A percentile compares a stretch with the other conserved stretches of the same genome.
These are phyloP conservation scores for Babesia sp. DNA, from an alignment of 169 alveolate species.

Conservation along the genomic window DNA sequence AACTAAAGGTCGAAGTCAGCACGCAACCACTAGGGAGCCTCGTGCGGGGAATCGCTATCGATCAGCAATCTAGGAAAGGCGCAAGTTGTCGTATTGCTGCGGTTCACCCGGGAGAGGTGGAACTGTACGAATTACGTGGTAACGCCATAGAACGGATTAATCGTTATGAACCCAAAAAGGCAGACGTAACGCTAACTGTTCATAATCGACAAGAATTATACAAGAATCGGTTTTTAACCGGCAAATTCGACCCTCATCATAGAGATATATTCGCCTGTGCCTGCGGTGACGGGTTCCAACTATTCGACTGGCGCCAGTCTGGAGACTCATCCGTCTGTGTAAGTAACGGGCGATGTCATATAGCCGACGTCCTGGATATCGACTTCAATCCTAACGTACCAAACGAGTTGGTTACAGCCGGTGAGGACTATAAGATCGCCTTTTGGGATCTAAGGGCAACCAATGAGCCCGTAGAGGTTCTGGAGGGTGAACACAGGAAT, in stretches of 20 bases:
- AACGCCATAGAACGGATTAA: neutral
- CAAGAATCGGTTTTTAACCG: slow-evolving; percentile 15
- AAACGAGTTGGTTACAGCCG: slow-evolving; percentile 82
- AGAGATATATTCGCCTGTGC: slow-evolving; percentile 39
- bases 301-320: slow-evolving; percentile 45
- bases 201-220: neutral
- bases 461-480: slow-evolving; percentile 58
- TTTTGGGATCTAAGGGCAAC: slow-evolving; percentile 88
- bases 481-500: slow-evolving; percentile 81
- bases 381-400: slow-evolving; percentile 90
- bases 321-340: neutral
- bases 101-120: slow-evolving; percentile 18
- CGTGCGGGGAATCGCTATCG: slow-evolving; percentile 16
- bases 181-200: neutral
- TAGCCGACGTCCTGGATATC: slow-evolving; percentile 66
- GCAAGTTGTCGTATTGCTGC: slow-evolving; percentile 12
- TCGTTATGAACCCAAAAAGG: neutral
- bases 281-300: slow-evolving; percentile 24
- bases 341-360: slow-evolving; percentile 51
- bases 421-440: slow-evolving; percentile 82
- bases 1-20: neutral
- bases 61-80: slow-evolving; percentile 10
- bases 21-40: neutral
- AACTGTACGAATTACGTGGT: neutral
- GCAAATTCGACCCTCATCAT: slow-evolving; percentile 63